Evolutionary conservation across 345 rosid genomes (phyloP).

Genomic region (Zanthoxylum bungeanum): DNA sequence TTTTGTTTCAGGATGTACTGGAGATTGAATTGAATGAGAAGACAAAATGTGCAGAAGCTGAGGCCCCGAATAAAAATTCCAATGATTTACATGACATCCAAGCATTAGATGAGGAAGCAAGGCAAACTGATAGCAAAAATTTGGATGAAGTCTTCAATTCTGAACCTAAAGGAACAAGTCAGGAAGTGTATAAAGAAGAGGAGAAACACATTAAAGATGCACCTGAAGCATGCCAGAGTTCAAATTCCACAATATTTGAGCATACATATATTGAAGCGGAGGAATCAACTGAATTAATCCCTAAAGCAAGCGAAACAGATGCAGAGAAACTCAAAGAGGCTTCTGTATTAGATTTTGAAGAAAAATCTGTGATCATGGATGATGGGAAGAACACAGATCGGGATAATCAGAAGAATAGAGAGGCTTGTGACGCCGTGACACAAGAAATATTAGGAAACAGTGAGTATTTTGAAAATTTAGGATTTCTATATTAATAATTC

Average conservation of each 20-base stretch:
- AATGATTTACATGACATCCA: neutral
- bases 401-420: slow-evolving; percentile 12
- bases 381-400: slow-evolving; percentile 7
- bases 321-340: slow-evolving; percentile 1
- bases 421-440: neutral
- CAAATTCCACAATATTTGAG: neutral
- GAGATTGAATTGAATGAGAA: slow-evolving; percentile 7
- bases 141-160: neutral
- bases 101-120: slow-evolving; percentile 13
- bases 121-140: slow-evolving; percentile 8
- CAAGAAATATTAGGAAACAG: slow-evolving; percentile 14
- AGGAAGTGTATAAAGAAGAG: neutral
- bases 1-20: slow-evolving; percentile 20
- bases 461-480: slow-evolving; percentile 10
- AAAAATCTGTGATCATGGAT: neutral
- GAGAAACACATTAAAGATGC: slow-evolving; percentile 14
- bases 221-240: slow-evolving; percentile 9
- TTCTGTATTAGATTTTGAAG: slow-evolving; percentile 5
- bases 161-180: slow-evolving; percentile 17
- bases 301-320: slow-evolving; percentile 9
- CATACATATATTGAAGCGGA: neutral
- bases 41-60: neutral
- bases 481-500: too few species aligned
- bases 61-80: neutral
- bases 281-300: slow-evolving; percentile 7